Evolutionary conservation across 1,284 basidiomycete genomes (phyloP), one percentile per base, ranked within the genome.

Genomic region (Sporisorium graminicola): DNA sequence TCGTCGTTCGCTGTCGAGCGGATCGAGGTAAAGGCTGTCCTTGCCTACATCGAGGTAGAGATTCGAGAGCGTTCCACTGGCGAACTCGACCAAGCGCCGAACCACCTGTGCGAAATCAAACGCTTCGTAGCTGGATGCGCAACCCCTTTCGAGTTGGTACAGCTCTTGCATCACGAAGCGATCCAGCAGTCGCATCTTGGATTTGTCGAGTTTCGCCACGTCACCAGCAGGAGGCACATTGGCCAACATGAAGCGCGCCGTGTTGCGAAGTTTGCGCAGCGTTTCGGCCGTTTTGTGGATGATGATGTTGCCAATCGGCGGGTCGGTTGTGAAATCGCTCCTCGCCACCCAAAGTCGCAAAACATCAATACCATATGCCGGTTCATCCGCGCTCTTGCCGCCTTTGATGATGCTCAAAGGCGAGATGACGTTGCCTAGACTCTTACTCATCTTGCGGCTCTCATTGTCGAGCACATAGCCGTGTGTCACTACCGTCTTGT

Each of bases 361-460:
- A 1, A 92, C 90, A 81, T 98, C 96, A 5, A 92, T 89, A 0
- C 97, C 96, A 83, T 94, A 93, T 0, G 91, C 90, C 1, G 93
- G 92, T 69, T 89, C 90, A 78, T 90, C 91, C 79, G 89, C 88
- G 0, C 58, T 61, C 18, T 61, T 52, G 24, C 91, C 91, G 22
- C 95, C 96, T 67, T 91, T 86, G 42, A 98, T 90, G 72, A 98
- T 88, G 1, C 89, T 89, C 87, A 93, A 88, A 0, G 96, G 97
- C 80, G 91, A 94, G 53, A 98, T 86, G 26, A 98, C 91, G 81
- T 99, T 99, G 5, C 96, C 96, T 18, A 93, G 86, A 2, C 93
- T 95, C 88, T 99, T 99, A 90, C 94, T 97, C 97, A 99, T 99
- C 87, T 99, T 99, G 87, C 91, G 91, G 5, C 95, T 95, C 16